Percentiles rank a stretch among this genome's conserved stretches.
These are phyloP conservation scores for Ormosia semicastrata DNA, from an alignment of 306 rosid species.

Conservation along the genomic window DNA sequence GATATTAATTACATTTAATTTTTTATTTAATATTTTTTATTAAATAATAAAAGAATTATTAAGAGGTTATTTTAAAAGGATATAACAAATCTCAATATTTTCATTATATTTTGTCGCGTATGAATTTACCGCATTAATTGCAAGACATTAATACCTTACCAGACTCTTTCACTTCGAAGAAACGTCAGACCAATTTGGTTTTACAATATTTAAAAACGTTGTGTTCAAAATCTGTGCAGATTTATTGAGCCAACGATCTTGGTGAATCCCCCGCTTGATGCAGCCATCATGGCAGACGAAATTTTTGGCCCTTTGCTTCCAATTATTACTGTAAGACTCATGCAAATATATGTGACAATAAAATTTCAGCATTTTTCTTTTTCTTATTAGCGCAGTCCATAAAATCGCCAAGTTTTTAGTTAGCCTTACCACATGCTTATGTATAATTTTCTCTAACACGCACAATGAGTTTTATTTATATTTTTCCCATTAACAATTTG, in stretches of 20 bases:
- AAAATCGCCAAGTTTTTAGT: too few species aligned
- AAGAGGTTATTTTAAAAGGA: too few species aligned
- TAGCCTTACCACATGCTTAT: not conserved
- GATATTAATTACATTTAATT: too few species aligned
- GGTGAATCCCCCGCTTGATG: constrained; percentile 67
- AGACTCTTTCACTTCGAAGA: not conserved
- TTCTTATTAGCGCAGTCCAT: not conserved
- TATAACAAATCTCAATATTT: too few species aligned
- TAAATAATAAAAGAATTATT: too few species aligned
- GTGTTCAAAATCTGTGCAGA: constrained; percentile 40
- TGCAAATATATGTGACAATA: not conserved
- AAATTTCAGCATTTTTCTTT: not conserved
- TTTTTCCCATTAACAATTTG: not conserved
- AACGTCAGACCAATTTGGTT: not conserved
- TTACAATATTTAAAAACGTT: not conserved
- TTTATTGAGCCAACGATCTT: constrained; percentile 80
- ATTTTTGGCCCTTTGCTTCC: constrained; percentile 86
- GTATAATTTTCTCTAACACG: not conserved
- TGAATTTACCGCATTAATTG: not conserved
- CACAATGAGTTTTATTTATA: not conserved
- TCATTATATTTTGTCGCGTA: not conserved
- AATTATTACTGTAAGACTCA: constrained; percentile 56
- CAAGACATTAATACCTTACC: not conserved
- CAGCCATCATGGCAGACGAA: constrained; percentile 69
- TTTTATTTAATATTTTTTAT: too few species aligned